phyloP scores from a whole-genome alignment of 2,329 filamentous ascomycete species.

The Neonectria coccinea region DNA sequence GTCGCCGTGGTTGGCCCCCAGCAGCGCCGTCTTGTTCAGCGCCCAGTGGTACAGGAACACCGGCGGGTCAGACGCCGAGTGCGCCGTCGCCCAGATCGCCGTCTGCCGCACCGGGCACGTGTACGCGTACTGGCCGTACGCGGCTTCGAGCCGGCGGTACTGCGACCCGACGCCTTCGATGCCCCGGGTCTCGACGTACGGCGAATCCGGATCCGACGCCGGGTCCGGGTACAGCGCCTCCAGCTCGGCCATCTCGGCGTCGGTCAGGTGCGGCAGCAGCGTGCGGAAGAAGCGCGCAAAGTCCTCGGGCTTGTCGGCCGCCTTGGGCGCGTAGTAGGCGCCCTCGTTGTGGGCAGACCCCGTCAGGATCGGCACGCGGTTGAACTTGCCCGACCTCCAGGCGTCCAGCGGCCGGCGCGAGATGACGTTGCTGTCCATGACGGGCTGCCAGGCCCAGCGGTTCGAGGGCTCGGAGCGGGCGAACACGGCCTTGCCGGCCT shows the following conservation, averaged over 20 bases:
- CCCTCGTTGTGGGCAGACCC: slow-evolving; percentile 48
- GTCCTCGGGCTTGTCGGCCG: slow-evolving; percentile 36
- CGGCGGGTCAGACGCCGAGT: slow-evolving; percentile 30
- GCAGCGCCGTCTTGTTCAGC: slow-evolving; percentile 42
- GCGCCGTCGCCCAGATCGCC: slow-evolving; percentile 38
- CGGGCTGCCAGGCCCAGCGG: slow-evolving; percentile 50
- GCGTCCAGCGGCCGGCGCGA: slow-evolving; percentile 47
- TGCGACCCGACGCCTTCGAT: slow-evolving; percentile 33
- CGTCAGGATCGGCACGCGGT: slow-evolving; percentile 48
- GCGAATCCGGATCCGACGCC: slow-evolving; percentile 29
- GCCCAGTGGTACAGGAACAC: slow-evolving; percentile 49
- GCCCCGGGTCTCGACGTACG: slow-evolving; percentile 33
- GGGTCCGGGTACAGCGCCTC: slow-evolving; percentile 39
- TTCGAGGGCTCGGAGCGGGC: slow-evolving; percentile 44
- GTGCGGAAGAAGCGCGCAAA: slow-evolving; percentile 46
- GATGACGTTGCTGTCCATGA: slow-evolving; percentile 47
- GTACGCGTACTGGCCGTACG: slow-evolving; percentile 42
- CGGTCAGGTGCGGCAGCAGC: slow-evolving; percentile 42
- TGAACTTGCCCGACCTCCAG: slow-evolving; percentile 49
- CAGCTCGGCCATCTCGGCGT: slow-evolving; percentile 29
- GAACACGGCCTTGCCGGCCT: slow-evolving; percentile 47
- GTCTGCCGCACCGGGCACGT: slow-evolving; percentile 41
- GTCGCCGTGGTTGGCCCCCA: slow-evolving; percentile 42
- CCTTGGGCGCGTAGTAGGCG: slow-evolving; percentile 44
- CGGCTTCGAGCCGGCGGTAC: slow-evolving; percentile 38